Conservation (phyloP, 2,329 filamentous ascomycete species). For the Diplodia seriata region DNA sequence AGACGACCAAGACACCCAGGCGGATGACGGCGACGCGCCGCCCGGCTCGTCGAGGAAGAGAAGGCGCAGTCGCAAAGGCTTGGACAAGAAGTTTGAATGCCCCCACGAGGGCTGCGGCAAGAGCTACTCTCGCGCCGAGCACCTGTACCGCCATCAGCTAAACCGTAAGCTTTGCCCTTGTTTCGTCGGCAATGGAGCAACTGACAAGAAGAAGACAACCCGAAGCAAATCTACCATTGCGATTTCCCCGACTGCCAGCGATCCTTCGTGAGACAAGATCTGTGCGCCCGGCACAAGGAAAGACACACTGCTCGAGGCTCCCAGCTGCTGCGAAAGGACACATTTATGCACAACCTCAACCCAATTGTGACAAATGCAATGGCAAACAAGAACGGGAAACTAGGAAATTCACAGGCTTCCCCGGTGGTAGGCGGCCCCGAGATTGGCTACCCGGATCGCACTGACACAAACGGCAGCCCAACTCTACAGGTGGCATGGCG, state of each 20-base stretch:
- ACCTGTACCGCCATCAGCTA: constrained; percentile 93
- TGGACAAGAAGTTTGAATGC: constrained; percentile 76
- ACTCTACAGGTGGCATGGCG: constrained; percentile 12
- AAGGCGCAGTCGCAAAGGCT: constrained; percentile 75
- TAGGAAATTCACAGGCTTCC: constrained; percentile 38
- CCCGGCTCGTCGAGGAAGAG: constrained; percentile 59
- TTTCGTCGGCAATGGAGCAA: constrained; percentile 30
- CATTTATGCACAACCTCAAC: constrained; percentile 62
- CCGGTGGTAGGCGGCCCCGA: constrained; percentile 37
- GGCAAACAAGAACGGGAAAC: constrained; percentile 39
- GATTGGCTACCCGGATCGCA: neutral
- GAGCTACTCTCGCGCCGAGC: constrained; percentile 94
- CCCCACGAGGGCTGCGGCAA: constrained; percentile 88
- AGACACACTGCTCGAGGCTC: constrained; percentile 69
- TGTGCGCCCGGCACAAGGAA: constrained; percentile 73
- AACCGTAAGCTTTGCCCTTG: constrained; percentile 71
- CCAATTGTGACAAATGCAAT: constrained; percentile 47
- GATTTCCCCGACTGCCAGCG: constrained; percentile 90
- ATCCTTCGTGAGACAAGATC: constrained; percentile 89
- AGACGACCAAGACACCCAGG: constrained; percentile 40
- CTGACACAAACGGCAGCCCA: constrained; percentile 6
- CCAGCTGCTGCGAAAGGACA: constrained; percentile 74
- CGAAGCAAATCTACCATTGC: constrained; percentile 93
- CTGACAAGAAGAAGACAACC: constrained; percentile 67
- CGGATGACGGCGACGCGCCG: constrained; percentile 36